Evolutionary conservation across 2,329 filamentous ascomycete genomes (phyloP).

Genomic region (Grosmannia serpens): DNA sequence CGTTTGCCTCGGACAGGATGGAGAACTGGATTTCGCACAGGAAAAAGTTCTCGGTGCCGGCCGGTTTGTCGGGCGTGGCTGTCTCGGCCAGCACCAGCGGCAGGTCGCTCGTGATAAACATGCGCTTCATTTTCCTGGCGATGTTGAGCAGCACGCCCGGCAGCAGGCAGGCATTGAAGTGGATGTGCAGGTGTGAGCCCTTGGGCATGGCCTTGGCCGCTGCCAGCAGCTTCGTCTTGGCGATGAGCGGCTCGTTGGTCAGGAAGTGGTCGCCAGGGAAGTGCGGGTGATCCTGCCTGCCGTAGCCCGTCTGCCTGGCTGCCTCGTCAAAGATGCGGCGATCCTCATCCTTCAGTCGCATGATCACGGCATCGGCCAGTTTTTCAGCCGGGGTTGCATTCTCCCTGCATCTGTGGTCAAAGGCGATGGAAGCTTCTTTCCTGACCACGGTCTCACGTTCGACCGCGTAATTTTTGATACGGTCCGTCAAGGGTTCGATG

Average conservation of each 20-base stretch:
- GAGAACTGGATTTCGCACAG: constrained; percentile 52
- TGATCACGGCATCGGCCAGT: constrained; percentile 28
- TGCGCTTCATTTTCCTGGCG: constrained; percentile 44
- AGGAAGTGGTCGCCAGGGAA: constrained; percentile 47
- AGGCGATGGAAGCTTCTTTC: constrained; percentile 25
- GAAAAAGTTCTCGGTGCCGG: constrained; percentile 29
- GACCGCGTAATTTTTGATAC: constrained; percentile 16
- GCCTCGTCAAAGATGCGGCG: constrained; percentile 24
- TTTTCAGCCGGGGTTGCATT: constrained; percentile 23
- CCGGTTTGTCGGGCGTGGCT: constrained; percentile 12
- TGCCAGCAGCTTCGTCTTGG: constrained; percentile 42
- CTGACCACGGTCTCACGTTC: constrained; percentile 19
- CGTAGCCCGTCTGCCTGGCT: constrained; percentile 22
- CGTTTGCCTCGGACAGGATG: constrained; percentile 27
- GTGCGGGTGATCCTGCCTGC: constrained; percentile 31
- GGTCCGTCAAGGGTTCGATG: background rate
- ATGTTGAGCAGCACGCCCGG: constrained; percentile 46
- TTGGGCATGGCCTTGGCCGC: constrained; percentile 54
- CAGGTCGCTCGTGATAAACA: constrained; percentile 56
- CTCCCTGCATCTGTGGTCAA: constrained; percentile 25
- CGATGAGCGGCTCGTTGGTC: constrained; percentile 40
- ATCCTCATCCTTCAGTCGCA: constrained; percentile 25
- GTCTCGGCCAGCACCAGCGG: constrained; percentile 26
- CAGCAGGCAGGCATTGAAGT: constrained; percentile 64
- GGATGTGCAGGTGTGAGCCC: constrained; percentile 61